Conservation (phyloP, 345 rosid genomes). For the Eucalyptus marginata region DNA sequence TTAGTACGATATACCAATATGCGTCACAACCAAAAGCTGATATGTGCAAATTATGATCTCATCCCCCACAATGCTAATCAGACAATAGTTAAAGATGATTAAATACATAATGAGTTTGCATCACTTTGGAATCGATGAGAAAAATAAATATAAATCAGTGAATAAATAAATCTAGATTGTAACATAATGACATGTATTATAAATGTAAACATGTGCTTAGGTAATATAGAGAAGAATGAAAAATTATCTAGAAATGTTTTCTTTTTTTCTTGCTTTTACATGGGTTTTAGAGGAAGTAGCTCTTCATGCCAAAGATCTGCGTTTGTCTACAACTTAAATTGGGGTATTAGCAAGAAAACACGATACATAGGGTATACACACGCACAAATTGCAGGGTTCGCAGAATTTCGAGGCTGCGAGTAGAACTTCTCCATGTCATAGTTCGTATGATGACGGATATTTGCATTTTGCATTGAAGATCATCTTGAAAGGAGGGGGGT, state of each 20-base stretch:
- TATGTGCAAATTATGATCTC: neutral
- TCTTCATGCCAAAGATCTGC: no score
- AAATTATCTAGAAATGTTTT: neutral
- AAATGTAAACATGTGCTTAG: neutral
- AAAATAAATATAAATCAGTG: neutral
- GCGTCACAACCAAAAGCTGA: neutral
- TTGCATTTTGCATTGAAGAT: neutral
- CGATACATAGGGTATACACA: neutral
- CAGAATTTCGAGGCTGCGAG: neutral
- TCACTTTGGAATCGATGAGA: neutral
- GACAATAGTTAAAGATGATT: neutral
- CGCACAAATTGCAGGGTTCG: neutral
- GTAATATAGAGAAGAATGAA: no score
- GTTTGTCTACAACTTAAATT: no score
- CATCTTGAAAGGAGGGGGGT: neutral
- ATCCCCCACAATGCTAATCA: neutral
- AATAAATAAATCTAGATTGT: neutral
- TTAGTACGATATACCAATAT: neutral
- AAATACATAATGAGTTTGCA: neutral
- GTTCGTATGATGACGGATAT: neutral
- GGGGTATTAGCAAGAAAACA: no score
- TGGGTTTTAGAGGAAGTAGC: no score
- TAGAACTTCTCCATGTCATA: neutral
- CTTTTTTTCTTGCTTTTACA: no score
- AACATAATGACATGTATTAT: neutral